Conservation (phyloP, 2,329 filamentous ascomycete species). For the Cadophora sp. region DNA sequence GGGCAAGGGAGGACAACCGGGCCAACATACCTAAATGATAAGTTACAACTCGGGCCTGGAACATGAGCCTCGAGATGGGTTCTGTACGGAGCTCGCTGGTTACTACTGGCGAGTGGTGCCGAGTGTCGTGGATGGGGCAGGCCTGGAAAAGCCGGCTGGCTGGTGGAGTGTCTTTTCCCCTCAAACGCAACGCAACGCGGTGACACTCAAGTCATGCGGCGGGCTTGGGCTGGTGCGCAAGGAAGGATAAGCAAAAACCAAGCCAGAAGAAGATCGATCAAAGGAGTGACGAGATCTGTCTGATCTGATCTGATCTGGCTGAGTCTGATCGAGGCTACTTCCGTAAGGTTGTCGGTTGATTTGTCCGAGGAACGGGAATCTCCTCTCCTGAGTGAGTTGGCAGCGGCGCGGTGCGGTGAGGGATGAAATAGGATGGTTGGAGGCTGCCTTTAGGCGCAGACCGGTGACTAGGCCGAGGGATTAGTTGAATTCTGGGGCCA, state of each 20-base stretch:
- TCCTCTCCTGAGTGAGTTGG: background rate
- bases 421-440: background rate
- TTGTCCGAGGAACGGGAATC: slow-evolving; percentile 11
- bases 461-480: slow-evolving; percentile 4
- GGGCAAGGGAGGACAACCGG: background rate
- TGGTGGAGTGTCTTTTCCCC: slow-evolving; percentile 21
- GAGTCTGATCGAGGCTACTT: slow-evolving; percentile 12
- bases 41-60: slow-evolving; percentile 12
- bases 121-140: slow-evolving; percentile 23
- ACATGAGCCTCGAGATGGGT: slow-evolving; percentile 24
- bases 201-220: slow-evolving; percentile 30
- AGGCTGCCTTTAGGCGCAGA: slow-evolving; percentile 9
- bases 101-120: slow-evolving; percentile 24
- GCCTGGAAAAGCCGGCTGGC: slow-evolving; percentile 17
- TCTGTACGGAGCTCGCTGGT: background rate
- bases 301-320: slow-evolving; percentile 10
- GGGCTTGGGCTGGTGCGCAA: slow-evolving; percentile 25
- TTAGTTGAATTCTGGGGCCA: background rate
- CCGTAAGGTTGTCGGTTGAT: slow-evolving; percentile 3
- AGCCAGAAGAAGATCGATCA: background rate
- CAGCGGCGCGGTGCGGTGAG: no score
- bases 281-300: slow-evolving; percentile 14
- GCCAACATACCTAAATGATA: slow-evolving; percentile 26
- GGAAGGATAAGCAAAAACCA: slow-evolving; percentile 16
- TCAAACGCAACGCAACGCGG: slow-evolving; percentile 21